Evolutionary conservation across 2,329 filamentous ascomycete species (phyloP), one percentile per base, ranked within the genome.

Genomic region (Grosmannia penicillata): DNA sequence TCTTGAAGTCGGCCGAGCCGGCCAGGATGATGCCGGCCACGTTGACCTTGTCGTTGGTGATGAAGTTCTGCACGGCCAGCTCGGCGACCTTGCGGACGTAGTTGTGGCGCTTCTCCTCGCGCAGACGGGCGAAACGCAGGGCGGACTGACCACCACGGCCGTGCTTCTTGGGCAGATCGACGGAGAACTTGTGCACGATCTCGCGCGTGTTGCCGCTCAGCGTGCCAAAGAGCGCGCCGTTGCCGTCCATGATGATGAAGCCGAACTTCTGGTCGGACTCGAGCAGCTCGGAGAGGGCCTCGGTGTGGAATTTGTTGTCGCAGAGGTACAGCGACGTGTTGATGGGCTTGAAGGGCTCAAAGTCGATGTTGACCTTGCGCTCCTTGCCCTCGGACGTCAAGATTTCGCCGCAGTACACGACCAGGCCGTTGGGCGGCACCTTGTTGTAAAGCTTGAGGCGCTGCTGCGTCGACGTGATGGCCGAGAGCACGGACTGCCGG

Each of bases 401-500:
- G 60, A 98, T 96, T 95, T 98, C 91, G 78, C 91, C 91, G 62
- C 91, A 98, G 74, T 98, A 98, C 50, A 98, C 82, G 48, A 98
- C 91, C 49, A 98, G 70, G 43, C 91, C 91, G 63, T 98, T 98
- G 36, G 91, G 85, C 24, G 93, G 91, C 41, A 98, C 91, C 65
- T 96, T 96, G 66, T 87, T 94, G 70, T 98, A 98, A 35, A 98
- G 74, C 75, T 98, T 98, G 49, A 98, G 78, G 60, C 91, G 83
- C 69, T 98, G 91, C 66, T 98, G 93, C 52, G 91, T 98, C 45
- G 91, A 98, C 38, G 91, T 98, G 55, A 98, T 98, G 60, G 91
- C 91, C 27, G 89, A 96, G 51, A 98, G 70, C 51, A 98, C 91
- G 37, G 91, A 98, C 57, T 96, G 83, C 62, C 91, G 79, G 66